phyloP scores from a whole-genome alignment of 179 eudicot species.

The Pouteria campechiana region DNA sequence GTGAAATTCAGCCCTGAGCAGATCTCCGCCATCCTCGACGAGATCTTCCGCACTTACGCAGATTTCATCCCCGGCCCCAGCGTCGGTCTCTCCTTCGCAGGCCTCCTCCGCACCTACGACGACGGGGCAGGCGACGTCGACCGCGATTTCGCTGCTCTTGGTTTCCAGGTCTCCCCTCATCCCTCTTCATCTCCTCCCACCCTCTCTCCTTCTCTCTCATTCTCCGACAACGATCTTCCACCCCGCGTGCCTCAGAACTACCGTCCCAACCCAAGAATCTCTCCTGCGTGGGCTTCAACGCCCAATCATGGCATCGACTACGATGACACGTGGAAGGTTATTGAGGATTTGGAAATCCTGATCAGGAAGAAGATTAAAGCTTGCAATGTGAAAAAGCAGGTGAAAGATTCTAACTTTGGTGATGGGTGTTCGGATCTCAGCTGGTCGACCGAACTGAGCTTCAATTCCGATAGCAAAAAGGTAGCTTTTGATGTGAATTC shows the following conservation, averaged over 20 bases:
- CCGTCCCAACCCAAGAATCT: no score
- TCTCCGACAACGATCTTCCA: constrained; percentile 36
- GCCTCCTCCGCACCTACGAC: constrained; percentile 77
- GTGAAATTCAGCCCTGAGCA: constrained; percentile 86
- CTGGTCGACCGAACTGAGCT: constrained; percentile 85
- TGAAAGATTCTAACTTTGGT: constrained; percentile 51
- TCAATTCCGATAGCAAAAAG: constrained; percentile 50
- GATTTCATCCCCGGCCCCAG: constrained; percentile 63
- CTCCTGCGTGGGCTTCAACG: constrained; percentile 80
- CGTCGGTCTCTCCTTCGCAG: constrained; percentile 70
- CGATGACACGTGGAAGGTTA: constrained; percentile 84
- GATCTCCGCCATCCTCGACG: constrained; percentile 81
- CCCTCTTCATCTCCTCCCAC: constrained; percentile 6
- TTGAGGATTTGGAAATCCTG: constrained; percentile 77
- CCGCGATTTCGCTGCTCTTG: constrained; percentile 77
- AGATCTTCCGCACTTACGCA: constrained; percentile 72
- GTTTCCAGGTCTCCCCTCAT: constrained; percentile 33
- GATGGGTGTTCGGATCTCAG: constrained; percentile 76
- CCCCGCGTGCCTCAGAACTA: constrained; percentile 53
- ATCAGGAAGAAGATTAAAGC: constrained; percentile 65
- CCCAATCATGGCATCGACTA: constrained; percentile 81
- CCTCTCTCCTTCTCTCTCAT: constrained; percentile 38
- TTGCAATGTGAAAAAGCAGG: constrained; percentile 48
- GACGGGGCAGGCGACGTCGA: constrained; percentile 99
- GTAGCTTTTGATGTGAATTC: constrained; percentile 69